Evolutionary conservation across 2,329 filamentous ascomycete genomes (phyloP), one percentile per base, ranked within the genome.

Genomic region (Tolypocladium cylindrosporum): DNA sequence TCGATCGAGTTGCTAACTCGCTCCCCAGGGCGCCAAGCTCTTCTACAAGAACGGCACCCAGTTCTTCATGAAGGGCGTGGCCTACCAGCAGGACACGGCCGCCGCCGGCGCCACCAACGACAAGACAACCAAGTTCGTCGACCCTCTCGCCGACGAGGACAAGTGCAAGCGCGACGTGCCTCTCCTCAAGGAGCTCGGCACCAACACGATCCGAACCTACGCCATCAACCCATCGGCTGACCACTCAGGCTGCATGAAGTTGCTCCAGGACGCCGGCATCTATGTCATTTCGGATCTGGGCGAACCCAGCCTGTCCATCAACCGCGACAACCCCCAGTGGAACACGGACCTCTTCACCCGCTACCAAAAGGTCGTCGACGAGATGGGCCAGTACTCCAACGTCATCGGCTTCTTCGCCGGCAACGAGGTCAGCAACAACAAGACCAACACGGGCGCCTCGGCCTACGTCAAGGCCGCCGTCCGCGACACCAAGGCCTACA

Each of bases 391-490:
- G 71, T 97, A 96, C 81, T 82, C 84, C 74, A 99, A 99, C 77
- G 87, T 90, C 55, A 86, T 99, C 63, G 94, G 94, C 68, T 99
- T 97, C 87, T 97, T 99, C 73, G 93, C 92, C 65, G 94, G 94
- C 72, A 99, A 99, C 77, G 94, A 99, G 78, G 94, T 99, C 61
- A 88, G 91, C 67, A 96, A 97, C 80, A 83, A 86, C 68, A 80
- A 81, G 65, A 92, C 87, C 82, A 97, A 96, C 83, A 97, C 93
- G 55, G 77, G 83, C 61, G 90, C 93, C 55, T 94, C 90, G 61
- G 91, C 93, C 65, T 99, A 89, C 73, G 94, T 99, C 76, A 99
- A 97, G 84, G 94, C 93, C 61, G 92, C 94, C 62, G 91, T 97
- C 63, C 92, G 94, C 70, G 94, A 99, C 74, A 91, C 85, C 77